Base-by-base conservation (phyloP, 805 yeast species). In the Debaryomyces castellii region DNA sequence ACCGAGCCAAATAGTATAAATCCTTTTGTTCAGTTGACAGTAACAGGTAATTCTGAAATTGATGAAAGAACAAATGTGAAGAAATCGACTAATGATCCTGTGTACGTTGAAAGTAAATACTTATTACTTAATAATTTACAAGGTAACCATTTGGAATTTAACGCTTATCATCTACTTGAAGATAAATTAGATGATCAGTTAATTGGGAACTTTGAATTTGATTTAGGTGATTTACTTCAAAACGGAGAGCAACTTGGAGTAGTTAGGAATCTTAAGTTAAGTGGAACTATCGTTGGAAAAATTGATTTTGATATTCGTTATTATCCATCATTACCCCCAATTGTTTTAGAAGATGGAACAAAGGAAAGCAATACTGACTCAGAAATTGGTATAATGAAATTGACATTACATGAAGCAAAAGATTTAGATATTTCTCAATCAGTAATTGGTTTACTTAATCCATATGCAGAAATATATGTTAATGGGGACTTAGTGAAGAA, bases 301-400 rank as follows among this genome's bases (percentile, higher is more conserved):
- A 55, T 85, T 43, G 77, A 78, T 48, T 83, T 82, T 55, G 87
- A 85, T 63, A 52, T 64, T 41, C 66, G 68, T 46, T 80, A 79
- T 71, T 71, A 67, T 63, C 81, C 82, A 17, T 70, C 74, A 16
- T 55, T 77, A 43, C 67, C 68, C 39, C 76, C 79, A 22, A 60
- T 66, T 39, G 63, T 59, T 8, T 66, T 76, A 54, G 76, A 68
- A 21, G 81, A 78, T 53, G 83, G 82, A 32, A 63, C 75, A 3
- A 74, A 69, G 50, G 77, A 72, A 50, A 69, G 69, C 20, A 66
- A 72, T 27, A 78, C 80, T 9, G 85, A 81, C 43, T 64, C 83
- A n/a, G 89, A 85, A 54, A 80, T 82, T 42, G 95, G 94, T 71
- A 82, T 87, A 47, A 68, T 85, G 64, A 86, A 84, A 55, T 55